Conservation (phyloP, 2,329 filamentous ascomycete genomes). For the Cadophora gregata region DNA sequence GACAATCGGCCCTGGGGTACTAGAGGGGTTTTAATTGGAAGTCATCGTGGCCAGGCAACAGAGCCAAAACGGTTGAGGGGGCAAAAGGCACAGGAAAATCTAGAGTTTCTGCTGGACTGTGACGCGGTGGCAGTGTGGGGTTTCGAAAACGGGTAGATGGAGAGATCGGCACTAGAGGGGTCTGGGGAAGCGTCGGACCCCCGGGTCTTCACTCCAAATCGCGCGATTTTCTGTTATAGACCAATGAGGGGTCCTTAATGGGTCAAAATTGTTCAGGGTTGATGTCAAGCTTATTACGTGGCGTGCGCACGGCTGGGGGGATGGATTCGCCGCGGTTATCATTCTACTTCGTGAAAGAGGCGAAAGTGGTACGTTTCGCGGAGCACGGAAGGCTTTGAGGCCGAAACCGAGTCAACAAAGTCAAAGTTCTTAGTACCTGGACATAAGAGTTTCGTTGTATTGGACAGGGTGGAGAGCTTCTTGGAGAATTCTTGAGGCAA, state of each 20-base stretch:
- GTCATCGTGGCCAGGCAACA: conserved; percentile 3
- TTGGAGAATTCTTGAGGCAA: too few species aligned
- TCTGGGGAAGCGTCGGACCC: conserved; percentile 12
- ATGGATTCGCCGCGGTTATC: not conserved
- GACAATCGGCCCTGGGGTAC: not conserved
- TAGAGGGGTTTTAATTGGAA: not conserved
- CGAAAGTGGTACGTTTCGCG: not conserved
- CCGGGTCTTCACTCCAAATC: not conserved
- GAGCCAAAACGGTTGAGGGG: not conserved
- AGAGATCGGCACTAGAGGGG: conserved; percentile 12
- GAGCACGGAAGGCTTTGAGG: not conserved
- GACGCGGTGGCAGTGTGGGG: conserved; percentile 12
- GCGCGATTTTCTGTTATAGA: not conserved
- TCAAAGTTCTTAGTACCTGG: too few species aligned
- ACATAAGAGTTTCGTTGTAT: too few species aligned
- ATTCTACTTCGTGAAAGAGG: not conserved
- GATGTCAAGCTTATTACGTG: conserved; percentile 5
- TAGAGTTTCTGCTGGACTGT: not conserved
- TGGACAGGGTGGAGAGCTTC: too few species aligned
- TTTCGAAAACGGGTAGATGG: conserved; percentile 3
- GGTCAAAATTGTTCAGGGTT: not conserved
- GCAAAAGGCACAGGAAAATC: not conserved
- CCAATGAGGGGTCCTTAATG: not conserved
- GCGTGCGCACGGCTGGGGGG: not conserved
- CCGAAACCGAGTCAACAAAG: not conserved